These are phyloP conservation scores for Penicillium bovifimosum DNA, from an alignment of 495 filamentous ascomycete species.

Conservation along the genomic window DNA sequence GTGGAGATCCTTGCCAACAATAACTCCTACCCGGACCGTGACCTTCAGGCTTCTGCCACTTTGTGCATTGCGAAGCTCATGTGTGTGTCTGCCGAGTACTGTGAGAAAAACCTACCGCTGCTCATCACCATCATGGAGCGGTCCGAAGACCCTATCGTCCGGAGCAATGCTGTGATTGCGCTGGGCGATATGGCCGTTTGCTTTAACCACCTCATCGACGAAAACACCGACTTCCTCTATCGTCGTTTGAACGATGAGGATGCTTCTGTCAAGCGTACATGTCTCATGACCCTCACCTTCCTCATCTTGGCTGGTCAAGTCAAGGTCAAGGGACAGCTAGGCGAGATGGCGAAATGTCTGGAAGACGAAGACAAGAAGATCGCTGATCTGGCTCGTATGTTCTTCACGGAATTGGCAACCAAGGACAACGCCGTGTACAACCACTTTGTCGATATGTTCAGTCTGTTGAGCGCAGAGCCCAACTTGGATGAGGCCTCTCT, in stretches of 20 bases:
- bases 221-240: slow-evolving; percentile 98
- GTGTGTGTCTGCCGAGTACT: slow-evolving; percentile 94
- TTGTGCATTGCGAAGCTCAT: slow-evolving; percentile 98
- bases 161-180: slow-evolving; percentile 93
- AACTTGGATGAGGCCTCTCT: slow-evolving; percentile 79
- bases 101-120: slow-evolving; percentile 85
- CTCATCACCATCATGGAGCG: slow-evolving; percentile 97
- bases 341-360: slow-evolving; percentile 98
- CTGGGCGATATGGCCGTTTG: slow-evolving; percentile 98
- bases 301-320: slow-evolving; percentile 95
- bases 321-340: slow-evolving; percentile 99
- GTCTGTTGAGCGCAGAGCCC: slow-evolving; percentile 74
- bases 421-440: slow-evolving; percentile 99
- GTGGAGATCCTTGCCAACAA: slow-evolving; percentile 93
- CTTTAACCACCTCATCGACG: slow-evolving; percentile 98
- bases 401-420: slow-evolving; percentile 93
- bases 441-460: slow-evolving; percentile 99
- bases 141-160: slow-evolving; percentile 79
- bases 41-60: slow-evolving; percentile 86
- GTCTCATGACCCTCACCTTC: slow-evolving; percentile 98
- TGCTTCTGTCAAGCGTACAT: slow-evolving; percentile 89
- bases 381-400: slow-evolving; percentile 91
- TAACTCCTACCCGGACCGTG: slow-evolving; percentile 77
- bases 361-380: slow-evolving; percentile 93
- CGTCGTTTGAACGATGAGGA: slow-evolving; percentile 84